Base-by-base conservation (phyloP, 345 rosid species). In the Eucalyptus erythrocorys region DNA sequence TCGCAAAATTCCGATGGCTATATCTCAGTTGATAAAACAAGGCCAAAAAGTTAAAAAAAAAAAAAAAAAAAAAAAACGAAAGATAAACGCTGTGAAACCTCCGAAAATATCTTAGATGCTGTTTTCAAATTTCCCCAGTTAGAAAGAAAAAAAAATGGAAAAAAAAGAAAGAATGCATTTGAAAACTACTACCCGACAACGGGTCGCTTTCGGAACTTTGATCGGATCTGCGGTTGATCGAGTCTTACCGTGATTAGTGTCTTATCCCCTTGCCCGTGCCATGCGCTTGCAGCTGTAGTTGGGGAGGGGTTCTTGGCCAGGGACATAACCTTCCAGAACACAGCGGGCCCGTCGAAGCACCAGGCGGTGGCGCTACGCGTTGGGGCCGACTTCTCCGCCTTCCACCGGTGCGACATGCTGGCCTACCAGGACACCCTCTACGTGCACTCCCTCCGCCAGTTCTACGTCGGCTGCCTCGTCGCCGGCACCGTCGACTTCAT, bases 371-470 rank as follows among this genome's bases (percentile, higher is more conserved):
- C 98, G n/a, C 91, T 95, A 32, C 94, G 97, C 3, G 97, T 95
- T 17, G 95, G 95, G 4, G 90, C 96, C 1, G 98, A 95, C 68
- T 90, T 93, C 13, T 92, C 96, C 4, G 96, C 97, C 34, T 95
- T 96, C 55, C 91, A 92, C 85, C 26, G 93, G 10, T 96, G 97
- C 50, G 92, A 90, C 93, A 92, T 96, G 89, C 79, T 94, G 13
- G 99, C 96, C 24, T 96, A 92, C 89, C 99, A 96, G 82, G 99
- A 96, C 94, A 95, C 97, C 26, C 97, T 95, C 57, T 96, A 96
- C 37, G 97, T 94, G 7, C 98, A 95, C 87, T 90, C 94, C 4
- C 95, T 94, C 61, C 98, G 97, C 88, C 98, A 96, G 40, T 95
- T 94, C 91, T 95, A 91, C 42, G 86, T 90, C 19, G 42, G 61